Evolutionary conservation across 2,329 filamentous ascomycete genomes (phyloP).

Genomic region (Aspergillus brasiliensis): DNA sequence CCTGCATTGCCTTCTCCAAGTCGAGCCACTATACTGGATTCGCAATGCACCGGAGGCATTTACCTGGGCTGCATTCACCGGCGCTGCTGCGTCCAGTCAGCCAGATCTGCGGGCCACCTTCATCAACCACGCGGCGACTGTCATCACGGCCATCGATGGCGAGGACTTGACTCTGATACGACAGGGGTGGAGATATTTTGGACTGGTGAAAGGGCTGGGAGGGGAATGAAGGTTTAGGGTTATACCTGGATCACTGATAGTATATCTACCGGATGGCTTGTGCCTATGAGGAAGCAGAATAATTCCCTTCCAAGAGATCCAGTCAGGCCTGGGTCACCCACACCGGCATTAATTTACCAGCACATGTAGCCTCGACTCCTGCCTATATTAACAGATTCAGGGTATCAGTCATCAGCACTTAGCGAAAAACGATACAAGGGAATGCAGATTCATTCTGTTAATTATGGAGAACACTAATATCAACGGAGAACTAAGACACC

Average conservation of each 20-base stretch:
- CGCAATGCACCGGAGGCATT: background rate
- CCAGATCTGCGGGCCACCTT: background rate
- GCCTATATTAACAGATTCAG: background rate
- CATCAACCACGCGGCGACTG: background rate
- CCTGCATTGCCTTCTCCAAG: no score
- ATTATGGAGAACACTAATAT: no score
- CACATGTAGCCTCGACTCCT: background rate
- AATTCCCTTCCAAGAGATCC: no score
- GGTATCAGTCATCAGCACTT: background rate
- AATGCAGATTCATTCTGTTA: no score
- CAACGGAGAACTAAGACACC: no score
- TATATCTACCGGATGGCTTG: background rate
- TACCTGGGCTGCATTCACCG: background rate
- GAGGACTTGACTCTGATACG: background rate
- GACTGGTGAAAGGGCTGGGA: background rate
- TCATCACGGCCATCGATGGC: background rate
- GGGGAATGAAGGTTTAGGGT: background rate
- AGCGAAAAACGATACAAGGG: no score
- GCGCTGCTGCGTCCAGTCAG: background rate
- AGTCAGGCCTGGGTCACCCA: background rate
- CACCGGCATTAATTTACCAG: background rate
- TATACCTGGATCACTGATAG: background rate
- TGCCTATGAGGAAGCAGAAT: background rate
- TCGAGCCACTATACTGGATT: no score
- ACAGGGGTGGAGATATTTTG: constrained; percentile 1